Percentiles rank a stretch among this genome's conserved stretches.
Evolutionary conservation across 495 filamentous ascomycete species (phyloP).

Genomic region (Penicillium paradoxum): DNA sequence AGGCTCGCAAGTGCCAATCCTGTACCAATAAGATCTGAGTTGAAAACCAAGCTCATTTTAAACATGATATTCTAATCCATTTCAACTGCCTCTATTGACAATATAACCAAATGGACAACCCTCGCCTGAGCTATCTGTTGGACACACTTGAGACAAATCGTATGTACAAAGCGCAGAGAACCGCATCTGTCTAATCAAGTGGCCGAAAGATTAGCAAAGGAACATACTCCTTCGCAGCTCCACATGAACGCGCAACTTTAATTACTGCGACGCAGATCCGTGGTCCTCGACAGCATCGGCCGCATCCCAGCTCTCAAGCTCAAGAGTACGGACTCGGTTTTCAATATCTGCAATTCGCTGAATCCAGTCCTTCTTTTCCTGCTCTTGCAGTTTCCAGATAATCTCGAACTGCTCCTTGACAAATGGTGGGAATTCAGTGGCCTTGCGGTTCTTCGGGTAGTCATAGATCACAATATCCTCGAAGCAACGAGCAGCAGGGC

Average conservation of each 20-base stretch:
- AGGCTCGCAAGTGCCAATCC: too few species aligned
- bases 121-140: too few species aligned
- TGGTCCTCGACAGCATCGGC: conserved; percentile 65
- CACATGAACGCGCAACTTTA: neutral
- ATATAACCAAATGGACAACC: neutral
- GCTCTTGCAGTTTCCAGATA: conserved; percentile 64
- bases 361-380: conserved; percentile 44
- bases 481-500: conserved; percentile 69
- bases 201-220: neutral
- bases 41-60: too few species aligned
- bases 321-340: conserved; percentile 53
- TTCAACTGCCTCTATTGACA: neutral
- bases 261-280: conserved; percentile 43
- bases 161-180: conserved; percentile 2
- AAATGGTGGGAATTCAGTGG: conserved; percentile 55
- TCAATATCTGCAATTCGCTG: conserved; percentile 52
- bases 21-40: too few species aligned
- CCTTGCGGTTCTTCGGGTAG: conserved; percentile 55
- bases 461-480: conserved; percentile 88
- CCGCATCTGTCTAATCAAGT: neutral
- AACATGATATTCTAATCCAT: neutral
- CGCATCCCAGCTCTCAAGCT: conserved; percentile 71
- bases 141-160: neutral
- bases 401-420: conserved; percentile 60
- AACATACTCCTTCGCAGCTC: neutral